Conservation (phyloP, 2,329 filamentous ascomycete genomes). For the Alternaria atra region DNA sequence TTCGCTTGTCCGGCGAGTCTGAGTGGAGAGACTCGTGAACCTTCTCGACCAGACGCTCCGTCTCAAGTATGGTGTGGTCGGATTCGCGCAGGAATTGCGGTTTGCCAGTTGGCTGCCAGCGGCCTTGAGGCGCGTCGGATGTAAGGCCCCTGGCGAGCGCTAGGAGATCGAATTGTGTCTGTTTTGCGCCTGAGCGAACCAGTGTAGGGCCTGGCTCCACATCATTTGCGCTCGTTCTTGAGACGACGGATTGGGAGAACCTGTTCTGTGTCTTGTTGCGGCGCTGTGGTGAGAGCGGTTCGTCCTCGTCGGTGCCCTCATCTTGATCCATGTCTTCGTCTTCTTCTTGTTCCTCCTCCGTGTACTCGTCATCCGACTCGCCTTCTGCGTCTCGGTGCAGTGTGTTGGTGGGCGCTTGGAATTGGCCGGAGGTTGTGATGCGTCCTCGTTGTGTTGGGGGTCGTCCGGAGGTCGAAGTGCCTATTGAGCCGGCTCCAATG, state of each 20-base stretch:
- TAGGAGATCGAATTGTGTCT: constrained; percentile 70
- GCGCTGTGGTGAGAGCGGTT: constrained; percentile 56
- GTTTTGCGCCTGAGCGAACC: constrained; percentile 42
- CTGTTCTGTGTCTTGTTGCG: constrained; percentile 32
- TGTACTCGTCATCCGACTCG: constrained; percentile 45
- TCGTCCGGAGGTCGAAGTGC: constrained; percentile 39
- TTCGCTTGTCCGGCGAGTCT: constrained; percentile 43
- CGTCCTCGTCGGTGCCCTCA: constrained; percentile 50
- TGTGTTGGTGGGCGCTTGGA: constrained; percentile 44
- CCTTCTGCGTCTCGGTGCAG: constrained; percentile 43
- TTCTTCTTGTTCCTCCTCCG: constrained; percentile 37
- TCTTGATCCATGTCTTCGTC: constrained; percentile 48
- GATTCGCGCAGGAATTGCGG: constrained; percentile 71
- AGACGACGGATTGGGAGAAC: constrained; percentile 45
- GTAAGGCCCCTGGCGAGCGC: constrained; percentile 76
- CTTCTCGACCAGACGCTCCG: constrained; percentile 71
- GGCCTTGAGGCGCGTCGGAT: constrained; percentile 47
- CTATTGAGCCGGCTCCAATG: constrained; percentile 37
- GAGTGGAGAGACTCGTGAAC: constrained; percentile 46
- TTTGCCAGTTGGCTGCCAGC: background rate
- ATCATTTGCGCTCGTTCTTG: constrained; percentile 49
- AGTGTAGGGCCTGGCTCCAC: constrained; percentile 30
- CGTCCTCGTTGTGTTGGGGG: constrained; percentile 42
- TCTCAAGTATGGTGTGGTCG: constrained; percentile 75
- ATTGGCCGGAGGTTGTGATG: constrained; percentile 30